Conservation (phyloP, 1,139 yeast genomes). For the Geotrichum klebahnii region DNA sequence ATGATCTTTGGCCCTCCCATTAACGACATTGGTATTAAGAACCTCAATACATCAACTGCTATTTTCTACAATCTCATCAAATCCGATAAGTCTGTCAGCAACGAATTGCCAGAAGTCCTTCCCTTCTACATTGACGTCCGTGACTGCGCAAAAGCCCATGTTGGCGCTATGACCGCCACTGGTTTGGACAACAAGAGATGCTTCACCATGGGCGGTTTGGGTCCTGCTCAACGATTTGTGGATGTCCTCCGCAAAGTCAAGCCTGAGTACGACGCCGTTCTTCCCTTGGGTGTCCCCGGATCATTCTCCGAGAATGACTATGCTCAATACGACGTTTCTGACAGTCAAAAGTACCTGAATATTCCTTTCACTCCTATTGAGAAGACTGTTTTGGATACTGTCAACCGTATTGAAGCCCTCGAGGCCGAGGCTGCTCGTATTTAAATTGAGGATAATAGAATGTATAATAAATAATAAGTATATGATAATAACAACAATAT, state of each 20-base stretch:
- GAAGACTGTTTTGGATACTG: slow-evolving; percentile 25
- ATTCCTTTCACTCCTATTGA: slow-evolving; percentile 29
- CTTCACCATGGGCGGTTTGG: slow-evolving; percentile 39
- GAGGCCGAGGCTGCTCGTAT: neutral
- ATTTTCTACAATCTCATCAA: slow-evolving; percentile 23
- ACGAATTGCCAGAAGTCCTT: slow-evolving; percentile 4
- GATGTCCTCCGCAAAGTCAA: slow-evolving; percentile 35
- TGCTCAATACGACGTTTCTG: slow-evolving; percentile 24
- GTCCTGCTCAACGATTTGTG: slow-evolving; percentile 36
- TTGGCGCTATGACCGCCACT: slow-evolving; percentile 25
- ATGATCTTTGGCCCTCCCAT: slow-evolving; percentile 49
- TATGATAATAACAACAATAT: no score
- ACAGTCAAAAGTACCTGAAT: slow-evolving; percentile 26
- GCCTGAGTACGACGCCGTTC: slow-evolving; percentile 15
- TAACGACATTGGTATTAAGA: slow-evolving; percentile 29
- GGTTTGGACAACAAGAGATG: slow-evolving; percentile 41
- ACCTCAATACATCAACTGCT: slow-evolving; percentile 33
- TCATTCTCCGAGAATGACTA: slow-evolving; percentile 3
- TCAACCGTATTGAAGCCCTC: slow-evolving; percentile 23
- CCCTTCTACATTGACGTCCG: slow-evolving; percentile 20
- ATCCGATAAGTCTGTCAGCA: neutral
- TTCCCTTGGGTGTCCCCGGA: slow-evolving; percentile 17
- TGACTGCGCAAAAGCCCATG: slow-evolving; percentile 19
- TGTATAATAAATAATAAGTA: no score
- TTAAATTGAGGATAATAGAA: neutral